These are phyloP conservation scores for Cornus controversa DNA, from an alignment of 148 eudicot species.

Conservation along the genomic window DNA sequence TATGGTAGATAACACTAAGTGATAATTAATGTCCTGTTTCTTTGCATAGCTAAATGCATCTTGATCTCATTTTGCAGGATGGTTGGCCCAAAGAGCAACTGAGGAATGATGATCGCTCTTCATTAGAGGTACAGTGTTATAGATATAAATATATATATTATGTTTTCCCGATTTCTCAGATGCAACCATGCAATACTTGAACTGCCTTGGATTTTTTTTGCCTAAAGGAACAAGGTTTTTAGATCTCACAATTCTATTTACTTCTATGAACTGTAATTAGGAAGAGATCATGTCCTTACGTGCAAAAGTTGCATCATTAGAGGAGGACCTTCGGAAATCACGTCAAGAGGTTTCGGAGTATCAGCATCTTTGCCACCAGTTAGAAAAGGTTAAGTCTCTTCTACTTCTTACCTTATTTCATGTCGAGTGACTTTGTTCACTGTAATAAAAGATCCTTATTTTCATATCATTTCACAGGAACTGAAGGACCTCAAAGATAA, in stretches of 20 bases:
- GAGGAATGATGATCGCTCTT: constrained; percentile 40
- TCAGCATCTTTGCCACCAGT: constrained; percentile 47
- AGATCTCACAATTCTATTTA: background rate
- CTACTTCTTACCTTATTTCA: constrained; percentile 14
- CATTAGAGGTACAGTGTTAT: constrained; percentile 45
- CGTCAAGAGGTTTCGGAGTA: constrained; percentile 58
- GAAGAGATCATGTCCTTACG: constrained; percentile 58
- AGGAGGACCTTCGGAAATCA: constrained; percentile 65
- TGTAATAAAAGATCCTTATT: constrained; percentile 12
- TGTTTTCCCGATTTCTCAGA: background rate
- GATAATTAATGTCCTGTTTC: background rate
- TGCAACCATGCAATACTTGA: background rate
- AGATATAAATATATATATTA: too few species aligned
- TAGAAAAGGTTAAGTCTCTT: constrained; percentile 61
- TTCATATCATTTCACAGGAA: constrained; percentile 52
- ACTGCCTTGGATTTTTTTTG: background rate
- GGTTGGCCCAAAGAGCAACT: constrained; percentile 43
- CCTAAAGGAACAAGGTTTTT: background rate
- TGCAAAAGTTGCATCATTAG: constrained; percentile 60
- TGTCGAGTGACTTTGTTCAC: background rate
- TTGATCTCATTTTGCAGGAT: constrained; percentile 52
- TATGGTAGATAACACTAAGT: background rate
- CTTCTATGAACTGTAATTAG: constrained; percentile 29
- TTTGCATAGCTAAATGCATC: background rate
- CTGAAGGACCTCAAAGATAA: constrained; percentile 75